Base-by-base conservation (phyloP, 805 yeast genomes). In the Metschnikowia hibisci region DNA sequence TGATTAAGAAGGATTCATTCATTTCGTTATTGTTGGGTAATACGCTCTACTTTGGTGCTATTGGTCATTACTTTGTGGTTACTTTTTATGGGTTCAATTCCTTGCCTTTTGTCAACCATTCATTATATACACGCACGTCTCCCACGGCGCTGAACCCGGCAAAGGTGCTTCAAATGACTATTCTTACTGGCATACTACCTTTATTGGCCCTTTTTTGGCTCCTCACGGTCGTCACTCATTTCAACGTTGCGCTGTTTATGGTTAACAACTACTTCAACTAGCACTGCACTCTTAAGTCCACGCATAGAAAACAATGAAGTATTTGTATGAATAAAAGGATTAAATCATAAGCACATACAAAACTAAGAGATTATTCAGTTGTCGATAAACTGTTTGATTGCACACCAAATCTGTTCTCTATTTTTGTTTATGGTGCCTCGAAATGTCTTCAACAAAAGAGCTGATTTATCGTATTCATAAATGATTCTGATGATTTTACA, bases 61-160 rank as follows among this genome's bases (percentile, higher is more conserved):
- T 85, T 38, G 77, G 82, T 14, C 86, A 86, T 59, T 90, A 90
- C 63, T 80, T 81, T 54, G 73, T 86, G 42, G 76, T 89, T 41
- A 83, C 96, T 1, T 89, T 89, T 60, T 80, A 88, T 56, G 97
- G 97, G n/a, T 90, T 85, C 67, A 67, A 65, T 50, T 63, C 70
- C 8, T 62, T 69, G 51, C 74, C 74, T 2, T 60, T 66, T 39
- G 57, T 68, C 22, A 51, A 51, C 33, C 45, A 36, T 43, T 42
- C 53, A 9, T 44, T 40, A 39, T 46, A 49, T 20, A 42, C 51
- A 14, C 47, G 55, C n/a, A 35, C 46, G 10, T 13, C 48, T 7
- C 32, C 54, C n/a, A 33, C 34, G 8, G 36, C 44, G 9, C 44
- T 53, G 28, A 55, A 46, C 77, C 87, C 69, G 71, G 87, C 67